A percentile compares a stretch with the other conserved stretches of the same genome.
Evolutionary conservation across 78 protist species (phyloP).

Genomic region (Neovahlkampfia damariscottae): DNA sequence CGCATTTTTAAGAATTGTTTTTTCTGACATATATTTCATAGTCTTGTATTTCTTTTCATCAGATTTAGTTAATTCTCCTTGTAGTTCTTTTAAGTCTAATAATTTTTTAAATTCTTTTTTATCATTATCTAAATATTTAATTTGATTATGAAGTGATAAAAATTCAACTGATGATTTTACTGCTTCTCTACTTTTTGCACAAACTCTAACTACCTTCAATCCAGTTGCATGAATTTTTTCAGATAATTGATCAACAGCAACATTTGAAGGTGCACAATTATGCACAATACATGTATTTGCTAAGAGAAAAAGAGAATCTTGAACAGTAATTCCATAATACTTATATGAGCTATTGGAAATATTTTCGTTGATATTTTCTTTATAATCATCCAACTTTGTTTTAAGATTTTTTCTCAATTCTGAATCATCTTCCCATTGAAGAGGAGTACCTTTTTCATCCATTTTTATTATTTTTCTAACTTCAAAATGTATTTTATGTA

Average conservation of each 20-base stretch:
- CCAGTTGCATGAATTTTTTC: slow-evolving; percentile 91
- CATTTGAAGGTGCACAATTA: slow-evolving; percentile 97
- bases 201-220: slow-evolving; percentile 87
- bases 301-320: too few species aligned
- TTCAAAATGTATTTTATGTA: too few species aligned
- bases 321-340: too few species aligned
- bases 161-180: slow-evolving; percentile 72
- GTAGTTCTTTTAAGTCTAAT: slow-evolving; percentile 54
- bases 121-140: slow-evolving; percentile 41
- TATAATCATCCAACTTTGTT: too few species aligned
- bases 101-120: slow-evolving; percentile 73
- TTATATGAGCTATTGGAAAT: too few species aligned
- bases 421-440: too few species aligned
- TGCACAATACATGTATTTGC: too few species aligned
- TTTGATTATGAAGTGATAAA: slow-evolving; percentile 89
- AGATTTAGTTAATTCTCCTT: slow-evolving; percentile 35
- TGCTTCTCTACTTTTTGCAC: slow-evolving; percentile 90
- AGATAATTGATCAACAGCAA: slow-evolving; percentile 97
- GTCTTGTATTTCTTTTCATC: slow-evolving; percentile 49
- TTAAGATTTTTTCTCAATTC: too few species aligned
- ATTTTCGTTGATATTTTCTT: too few species aligned
- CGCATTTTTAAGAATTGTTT: slow-evolving; percentile 70
- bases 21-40: slow-evolving; percentile 56
- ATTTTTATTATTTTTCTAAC: too few species aligned
- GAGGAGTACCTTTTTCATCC: too few species aligned